Evolutionary conservation across 306 rosid species (phyloP).

Genomic region (Aeschynomene evenia): DNA sequence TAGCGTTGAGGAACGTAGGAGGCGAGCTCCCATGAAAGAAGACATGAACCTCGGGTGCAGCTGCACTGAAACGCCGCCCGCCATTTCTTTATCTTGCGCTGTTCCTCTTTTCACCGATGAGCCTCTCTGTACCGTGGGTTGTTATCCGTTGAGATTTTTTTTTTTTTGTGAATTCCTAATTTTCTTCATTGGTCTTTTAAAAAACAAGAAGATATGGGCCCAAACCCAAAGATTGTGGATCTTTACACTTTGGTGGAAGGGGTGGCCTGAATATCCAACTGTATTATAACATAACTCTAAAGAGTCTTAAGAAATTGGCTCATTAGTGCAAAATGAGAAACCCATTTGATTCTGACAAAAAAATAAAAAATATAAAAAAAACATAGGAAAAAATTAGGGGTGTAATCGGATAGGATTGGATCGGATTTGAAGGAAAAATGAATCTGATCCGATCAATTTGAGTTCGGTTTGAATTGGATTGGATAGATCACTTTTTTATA

Average conservation of each 20-base stretch:
- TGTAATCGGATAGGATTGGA: too few relatives aligned
- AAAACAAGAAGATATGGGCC: not conserved
- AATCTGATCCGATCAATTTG: too few relatives aligned
- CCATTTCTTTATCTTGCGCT: conserved; percentile 24
- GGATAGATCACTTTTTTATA: too few relatives aligned
- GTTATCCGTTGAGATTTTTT: not conserved
- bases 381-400: too few relatives aligned
- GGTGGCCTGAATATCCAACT: not conserved
- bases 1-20: conserved; percentile 46
- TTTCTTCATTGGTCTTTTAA: not conserved
- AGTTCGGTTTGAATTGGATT: too few relatives aligned
- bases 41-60: conserved; percentile 47
- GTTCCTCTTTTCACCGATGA: not conserved
- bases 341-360: not conserved
- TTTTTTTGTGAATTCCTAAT: too few relatives aligned
- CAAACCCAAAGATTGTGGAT: not conserved
- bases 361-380: too few relatives aligned
- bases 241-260: not conserved
- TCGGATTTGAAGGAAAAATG: too few relatives aligned
- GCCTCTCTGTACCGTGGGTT: not conserved
- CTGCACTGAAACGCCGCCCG: conserved; percentile 34
- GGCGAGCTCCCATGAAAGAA: conserved; percentile 42
- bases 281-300: not conserved
- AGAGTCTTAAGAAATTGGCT: not conserved
- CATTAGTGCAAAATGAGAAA: not conserved